Evolutionary conservation across 768 basidiomycete genomes (phyloP).

Genomic region (Trametes cinnabarina): DNA sequence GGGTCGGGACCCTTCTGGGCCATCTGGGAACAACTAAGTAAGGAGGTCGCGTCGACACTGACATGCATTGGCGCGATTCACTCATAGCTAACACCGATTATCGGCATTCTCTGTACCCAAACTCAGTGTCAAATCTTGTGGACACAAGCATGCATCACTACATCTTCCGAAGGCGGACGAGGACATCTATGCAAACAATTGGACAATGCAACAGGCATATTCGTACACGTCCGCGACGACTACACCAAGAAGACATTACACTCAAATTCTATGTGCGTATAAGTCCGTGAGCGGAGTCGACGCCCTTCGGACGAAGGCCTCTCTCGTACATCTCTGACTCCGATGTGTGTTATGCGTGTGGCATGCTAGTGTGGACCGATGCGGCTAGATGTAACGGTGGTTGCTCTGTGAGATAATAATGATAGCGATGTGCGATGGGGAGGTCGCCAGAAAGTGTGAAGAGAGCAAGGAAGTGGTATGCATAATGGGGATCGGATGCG

Average conservation of each 20-base stretch:
- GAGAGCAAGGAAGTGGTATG: not conserved
- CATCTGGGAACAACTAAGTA: no score
- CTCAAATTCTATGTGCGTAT: slow-evolving; percentile 10
- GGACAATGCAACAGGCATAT: not conserved
- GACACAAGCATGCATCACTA: no score
- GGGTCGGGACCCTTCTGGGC: no score
- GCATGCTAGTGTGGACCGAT: not conserved
- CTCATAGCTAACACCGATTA: no score
- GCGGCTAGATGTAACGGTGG: no score
- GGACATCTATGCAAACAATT: no score
- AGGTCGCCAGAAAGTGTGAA: not conserved
- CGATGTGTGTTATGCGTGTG: not conserved
- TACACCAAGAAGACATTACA: slow-evolving; percentile 12
- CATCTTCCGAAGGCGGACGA: no score
- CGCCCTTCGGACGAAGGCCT: not conserved
- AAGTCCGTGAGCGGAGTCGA: slow-evolving; percentile 3
- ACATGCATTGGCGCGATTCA: no score
- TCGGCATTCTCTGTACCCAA: no score
- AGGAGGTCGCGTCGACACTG: no score
- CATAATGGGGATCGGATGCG: not conserved
- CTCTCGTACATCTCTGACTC: not conserved
- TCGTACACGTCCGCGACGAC: slow-evolving; percentile 15
- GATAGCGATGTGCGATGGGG: slow-evolving; percentile 1
- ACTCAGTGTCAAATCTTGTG: no score
- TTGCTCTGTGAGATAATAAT: slow-evolving; percentile 3